Conservation (phyloP, 805 yeast genomes). For the Candida adriatica region DNA sequence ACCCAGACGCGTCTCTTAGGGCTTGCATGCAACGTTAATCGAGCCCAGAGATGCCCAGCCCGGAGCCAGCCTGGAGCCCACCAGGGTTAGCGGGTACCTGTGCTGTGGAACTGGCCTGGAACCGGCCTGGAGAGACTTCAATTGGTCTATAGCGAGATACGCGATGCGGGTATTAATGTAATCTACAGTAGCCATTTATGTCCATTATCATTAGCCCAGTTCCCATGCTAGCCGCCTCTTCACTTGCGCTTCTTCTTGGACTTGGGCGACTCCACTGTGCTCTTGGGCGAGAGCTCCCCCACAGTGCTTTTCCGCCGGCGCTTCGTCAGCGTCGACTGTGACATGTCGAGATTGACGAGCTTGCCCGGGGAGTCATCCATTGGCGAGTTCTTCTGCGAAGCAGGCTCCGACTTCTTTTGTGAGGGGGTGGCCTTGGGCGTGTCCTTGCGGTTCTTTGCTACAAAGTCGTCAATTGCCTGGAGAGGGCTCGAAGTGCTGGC, state of each 20-base stretch:
- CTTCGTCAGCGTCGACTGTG: constrained; percentile 29
- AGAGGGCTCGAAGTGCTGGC: constrained; percentile 46
- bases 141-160: no score
- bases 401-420: constrained; percentile 1
- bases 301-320: constrained; percentile 26
- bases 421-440: constrained; percentile 4
- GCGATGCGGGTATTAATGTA: no score
- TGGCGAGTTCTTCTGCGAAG: constrained; percentile 8
- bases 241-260: constrained; percentile 2
- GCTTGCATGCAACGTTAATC: no score
- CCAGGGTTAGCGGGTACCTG: no score
- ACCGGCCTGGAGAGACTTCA: no score
- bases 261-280: constrained; percentile 13
- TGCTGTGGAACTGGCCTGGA: no score
- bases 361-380: constrained; percentile 9
- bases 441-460: constrained; percentile 15
- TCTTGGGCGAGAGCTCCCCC: constrained; percentile 21
- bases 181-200: no score
- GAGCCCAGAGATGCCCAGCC: no score
- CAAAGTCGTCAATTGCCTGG: constrained; percentile 42
- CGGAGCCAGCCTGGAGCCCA: no score
- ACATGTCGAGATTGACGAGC: constrained; percentile 23
- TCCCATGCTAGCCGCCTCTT: background rate
- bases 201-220: no score
- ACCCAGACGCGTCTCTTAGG: no score